Evolutionary conservation across 73 alveolate genomes (phyloP), one percentile per base, ranked within the genome.

Genomic region (Durusdinium trenchii): DNA sequence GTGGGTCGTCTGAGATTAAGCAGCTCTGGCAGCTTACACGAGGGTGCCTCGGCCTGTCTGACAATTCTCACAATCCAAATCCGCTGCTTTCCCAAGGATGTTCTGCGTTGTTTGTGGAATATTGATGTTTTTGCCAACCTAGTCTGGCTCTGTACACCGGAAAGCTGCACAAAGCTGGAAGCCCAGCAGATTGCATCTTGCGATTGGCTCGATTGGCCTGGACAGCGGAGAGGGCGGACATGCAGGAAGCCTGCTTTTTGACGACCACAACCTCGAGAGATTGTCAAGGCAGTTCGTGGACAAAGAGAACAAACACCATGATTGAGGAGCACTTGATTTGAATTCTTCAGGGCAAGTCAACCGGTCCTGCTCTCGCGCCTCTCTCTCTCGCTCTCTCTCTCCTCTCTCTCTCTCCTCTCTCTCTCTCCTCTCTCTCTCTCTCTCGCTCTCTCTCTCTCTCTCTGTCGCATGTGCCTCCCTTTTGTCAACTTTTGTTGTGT

Each of bases 201-300:
- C 95, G 36, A 32, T 48, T 38, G 38, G 82, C 76, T 35, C 75
- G 95, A 35, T 86, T 57, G 43, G 82, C 95, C 95, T 86, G 61
- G 36, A 28, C 84, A 9, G 12, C 6, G 5, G 28, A 48, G 48
- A 12, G 20, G 50, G 47, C 32, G 51, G 38, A 12, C 20, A 12
- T 9, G 9, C 64, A 12, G 64, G 20, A 54, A 54, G 20, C 64
- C 64, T 20, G 28, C 28, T 12, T 12, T 12, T 54, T 20, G 20
- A 20, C 64, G 64, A 20, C 64, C 20, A 12, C 64, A 9, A 12
- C 64, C 64, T 20, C 9, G 9, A 20, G 64, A 12, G 28, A 54
- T 54, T 54, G 64, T 9, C 20, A 20, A 12, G 28, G 28, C 64
- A 12, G 9, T 20, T 20, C 20, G 9, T 20, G 28, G 64, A 54